Base-by-base conservation (phyloP, 805 yeast genomes). In the Ascoidea asiatica region DNA sequence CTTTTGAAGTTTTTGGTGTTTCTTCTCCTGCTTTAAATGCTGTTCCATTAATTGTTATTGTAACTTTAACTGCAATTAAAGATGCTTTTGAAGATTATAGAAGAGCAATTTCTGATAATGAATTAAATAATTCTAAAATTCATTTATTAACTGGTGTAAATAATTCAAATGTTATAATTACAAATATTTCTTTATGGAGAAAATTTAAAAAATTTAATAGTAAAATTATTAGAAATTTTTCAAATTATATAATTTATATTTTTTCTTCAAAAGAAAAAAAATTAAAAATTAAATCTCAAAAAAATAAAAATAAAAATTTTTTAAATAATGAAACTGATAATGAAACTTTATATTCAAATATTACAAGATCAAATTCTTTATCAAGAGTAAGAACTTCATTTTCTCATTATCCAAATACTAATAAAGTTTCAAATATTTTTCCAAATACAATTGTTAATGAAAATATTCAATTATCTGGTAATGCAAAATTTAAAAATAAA, bases 11-110 rank as follows among this genome's bases (percentile, higher is more conserved):
- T 40, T 83, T 83, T 57, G 94, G 94, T 41, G 88, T 81, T 19
- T 69, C 74, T 29, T 68, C 67, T 47, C 88, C 92, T 1, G 90
- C 77, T 1, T 64, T 83, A 54, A 81, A 83, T 19, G 84, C 88
- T 2, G 89, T 82, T 33, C 94, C 94, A 2, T 72, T 83, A 56
- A 80, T 82, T 58, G 89, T 83, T 45, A 82, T 83, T 65, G 88
- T 83, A 18, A 66, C 69, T 44, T 65, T 83, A 50, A 83, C 92
- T 2, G 89, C 87, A 4, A 56, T 79, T 50, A 80, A 81, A 55
- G 92, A 84, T 61, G 89, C 81, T 0, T 66, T 83, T 52, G 94
- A 83, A 61, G 94, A 83, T 59, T 79, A 74, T 50, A 68, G 83
- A 46, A 70, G 94, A 53, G 72, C 74, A 2, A 53, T 67, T 2